Evolutionary conservation across 441 rosid species (phyloP), one percentile per base, ranked within the genome.

Genomic region (Adansonia madagascariensis): DNA sequence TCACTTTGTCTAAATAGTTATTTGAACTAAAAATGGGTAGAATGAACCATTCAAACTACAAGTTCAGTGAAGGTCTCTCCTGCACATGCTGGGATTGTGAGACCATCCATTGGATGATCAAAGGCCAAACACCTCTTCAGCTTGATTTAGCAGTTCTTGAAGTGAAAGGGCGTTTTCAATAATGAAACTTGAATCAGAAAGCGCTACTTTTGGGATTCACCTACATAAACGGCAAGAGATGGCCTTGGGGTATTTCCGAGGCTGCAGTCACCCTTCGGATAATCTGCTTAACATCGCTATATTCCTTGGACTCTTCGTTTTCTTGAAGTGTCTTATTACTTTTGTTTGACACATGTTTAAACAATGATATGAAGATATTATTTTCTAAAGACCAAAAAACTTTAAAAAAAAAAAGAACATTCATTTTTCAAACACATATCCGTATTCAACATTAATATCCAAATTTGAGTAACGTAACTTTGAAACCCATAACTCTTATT

Each of bases 151-250:
- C 78, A 87, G 80, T n/a, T 84, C 78, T 59, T 71, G 81, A 50
- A 88, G 86, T 22, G 87, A 24, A 18, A 39, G 46, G 41, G 27
- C 85, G 82, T 24, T 46, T 81, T 82, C 59, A 86, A 78, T 49
- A 78, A 87, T 53, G 88, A 80, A 6, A 85, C 77, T 0, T 83
- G 87, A 72, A 88, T 83, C 66, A 84, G 75, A 46, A 75, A 84
- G 70, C 88, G 75, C 76, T 77, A 81, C 80, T 80, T 88, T 64
- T 5, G 14, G 76, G 56, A 24, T 35, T 81, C 91, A 77, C 94
- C 92, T 18, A 88, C 87, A 67, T 85, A 87, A 43, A 85, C 85
- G 9, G 83, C 83, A 60, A 90, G 27, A 24, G 27, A 24, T 24
- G 27, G 27, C 27, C 27, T 24, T 24, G 27, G 27, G 27, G 27